These are phyloP conservation scores for Fragosphaeria purpurea DNA, from an alignment of 2,329 filamentous ascomycete genomes.

Conservation along the genomic window DNA sequence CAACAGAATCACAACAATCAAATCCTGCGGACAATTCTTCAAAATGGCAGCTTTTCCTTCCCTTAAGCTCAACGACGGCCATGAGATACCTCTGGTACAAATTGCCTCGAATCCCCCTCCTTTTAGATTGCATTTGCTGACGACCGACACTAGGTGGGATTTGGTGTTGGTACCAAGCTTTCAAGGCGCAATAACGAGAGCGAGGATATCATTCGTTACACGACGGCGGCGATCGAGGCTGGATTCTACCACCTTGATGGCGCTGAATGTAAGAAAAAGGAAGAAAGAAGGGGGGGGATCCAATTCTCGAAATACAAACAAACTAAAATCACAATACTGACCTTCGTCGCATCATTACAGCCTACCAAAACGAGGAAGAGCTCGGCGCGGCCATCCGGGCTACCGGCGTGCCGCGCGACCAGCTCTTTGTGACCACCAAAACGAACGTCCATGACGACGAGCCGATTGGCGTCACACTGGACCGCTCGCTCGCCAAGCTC, in stretches of 20 bases:
- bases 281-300: too few relatives aligned
- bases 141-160: constrained; percentile 30
- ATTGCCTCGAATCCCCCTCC: constrained; percentile 29
- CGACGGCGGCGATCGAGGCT: constrained; percentile 52
- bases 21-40: background rate
- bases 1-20: too few relatives aligned
- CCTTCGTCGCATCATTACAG: constrained; percentile 21
- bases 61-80: constrained; percentile 63
- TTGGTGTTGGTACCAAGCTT: constrained; percentile 57
- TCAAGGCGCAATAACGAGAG: constrained; percentile 42
- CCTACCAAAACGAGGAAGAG: constrained; percentile 55
- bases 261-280: constrained; percentile 47
- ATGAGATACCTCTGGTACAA: constrained; percentile 61
- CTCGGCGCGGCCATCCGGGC: constrained; percentile 61
- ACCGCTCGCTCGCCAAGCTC: constrained; percentile 53
- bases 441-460: constrained; percentile 26
- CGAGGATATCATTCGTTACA: constrained; percentile 36
- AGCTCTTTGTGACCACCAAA: constrained; percentile 60
- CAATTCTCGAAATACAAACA: background rate
- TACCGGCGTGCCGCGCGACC: constrained; percentile 50
- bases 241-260: constrained; percentile 65
- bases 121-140: background rate
- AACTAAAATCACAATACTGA: background rate
- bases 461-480: constrained; percentile 40
- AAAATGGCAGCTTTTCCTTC: constrained; percentile 30